Evolutionary conservation across 345 rosid species (phyloP), one percentile per base, ranked within the genome.

Genomic region (Rhodamnia rubescens): DNA sequence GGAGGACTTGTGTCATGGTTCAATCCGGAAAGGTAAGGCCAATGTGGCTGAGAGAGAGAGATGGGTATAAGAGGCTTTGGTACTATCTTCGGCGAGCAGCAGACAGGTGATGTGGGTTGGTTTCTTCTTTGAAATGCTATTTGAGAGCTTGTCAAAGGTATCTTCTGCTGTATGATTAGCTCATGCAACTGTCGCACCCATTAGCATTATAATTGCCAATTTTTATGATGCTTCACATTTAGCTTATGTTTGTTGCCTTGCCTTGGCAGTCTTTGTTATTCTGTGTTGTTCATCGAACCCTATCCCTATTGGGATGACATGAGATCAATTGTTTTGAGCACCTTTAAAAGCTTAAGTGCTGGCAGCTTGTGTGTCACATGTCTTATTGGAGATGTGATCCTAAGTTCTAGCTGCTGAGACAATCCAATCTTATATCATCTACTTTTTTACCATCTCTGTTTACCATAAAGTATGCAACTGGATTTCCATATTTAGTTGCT

Each of bases 101-200:
- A 97, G 91, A 97, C 98, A 6, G 98, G 99, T 83, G 99, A 97
- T 92, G 95, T 97, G 74, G 99, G 98, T 95, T 84, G 98, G 95
- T 91, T 94, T 95, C 90, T 94, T 95, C 93, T 97, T 97, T 90
- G 98, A 97, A 89, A 97, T 97, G 98, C 97, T 97, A 88, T 97
- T 97, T 80, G 98, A 95, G 91, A 97, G 98, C 89, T 91, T 95
- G 87, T 95, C 98, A 85, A 97, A 93, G 98, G 99, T 94, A 84
- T 84, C 74, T 85, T 87, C 59, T 84, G 83, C 20, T 84, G 84
- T 82, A 75, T 22, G 52, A 80, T 85, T 69, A 26, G 53, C 74
- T 32, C 44, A 40, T 27, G 21, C 36, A 74, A 74, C 50, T 27
- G 64, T 22, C 24, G 55, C 54, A 50, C 50, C 29, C 15, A 59